These are phyloP conservation scores for Shiraia sp. DNA, from an alignment of 2,329 filamentous ascomycete species.

Conservation along the genomic window DNA sequence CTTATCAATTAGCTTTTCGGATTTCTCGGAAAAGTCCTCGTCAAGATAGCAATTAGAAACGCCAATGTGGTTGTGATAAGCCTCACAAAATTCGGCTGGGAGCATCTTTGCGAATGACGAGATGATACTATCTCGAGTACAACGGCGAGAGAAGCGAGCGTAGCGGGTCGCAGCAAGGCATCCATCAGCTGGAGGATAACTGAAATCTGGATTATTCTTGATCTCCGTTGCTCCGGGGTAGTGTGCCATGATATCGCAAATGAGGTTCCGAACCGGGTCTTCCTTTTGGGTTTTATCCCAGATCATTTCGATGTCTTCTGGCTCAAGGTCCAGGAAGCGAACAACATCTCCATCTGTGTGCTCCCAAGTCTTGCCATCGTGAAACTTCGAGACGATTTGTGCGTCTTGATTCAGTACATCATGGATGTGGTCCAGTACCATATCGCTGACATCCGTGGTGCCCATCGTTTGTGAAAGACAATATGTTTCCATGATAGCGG, in stretches of 20 bases:
- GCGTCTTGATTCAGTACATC: constrained; percentile 1
- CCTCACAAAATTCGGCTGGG: too few relatives aligned
- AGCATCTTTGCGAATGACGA: too few relatives aligned
- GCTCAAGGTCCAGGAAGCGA: constrained; percentile 6
- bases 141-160: neutral
- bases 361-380: neutral
- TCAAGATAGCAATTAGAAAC: too few relatives aligned
- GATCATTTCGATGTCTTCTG: constrained; percentile 5
- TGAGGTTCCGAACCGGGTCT: constrained; percentile 9
- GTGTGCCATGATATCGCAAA: constrained; percentile 8
- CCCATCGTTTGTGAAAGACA: constrained; percentile 6
- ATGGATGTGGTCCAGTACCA: constrained; percentile 7
- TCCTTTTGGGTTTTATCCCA: constrained; percentile 3
- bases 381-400: neutral
- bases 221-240: neutral
- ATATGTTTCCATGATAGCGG: constrained; percentile 7
- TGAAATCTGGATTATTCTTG: too few relatives aligned
- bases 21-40: too few relatives aligned
- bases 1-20: too few relatives aligned
- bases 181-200: neutral
- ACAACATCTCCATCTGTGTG: neutral
- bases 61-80: too few relatives aligned
- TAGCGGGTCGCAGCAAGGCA: neutral
- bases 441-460: constrained; percentile 8
- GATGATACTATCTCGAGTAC: too few relatives aligned